Evolutionary conservation across 352 stramenopile genomes (phyloP).

Genomic region (Globisporangium perplexum): DNA sequence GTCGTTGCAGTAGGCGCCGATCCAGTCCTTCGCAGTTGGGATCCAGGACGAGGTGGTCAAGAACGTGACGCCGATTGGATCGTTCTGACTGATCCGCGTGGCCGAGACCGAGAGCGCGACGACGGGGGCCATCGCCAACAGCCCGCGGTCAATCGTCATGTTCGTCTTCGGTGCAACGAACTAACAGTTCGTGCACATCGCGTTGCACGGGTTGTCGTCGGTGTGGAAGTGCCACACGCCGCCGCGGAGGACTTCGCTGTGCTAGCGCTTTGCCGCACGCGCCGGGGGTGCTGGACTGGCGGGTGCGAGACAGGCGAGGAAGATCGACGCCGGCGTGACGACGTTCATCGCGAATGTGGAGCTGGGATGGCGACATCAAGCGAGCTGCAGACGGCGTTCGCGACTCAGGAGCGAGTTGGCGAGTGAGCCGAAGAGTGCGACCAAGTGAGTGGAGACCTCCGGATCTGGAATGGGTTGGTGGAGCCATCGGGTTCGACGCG

Average conservation of each 20-base stretch:
- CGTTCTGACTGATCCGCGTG: conserved; percentile 11
- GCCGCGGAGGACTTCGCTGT: conserved; percentile 5
- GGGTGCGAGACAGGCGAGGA: background rate
- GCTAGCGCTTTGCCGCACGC: background rate
- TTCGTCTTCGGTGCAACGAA: background rate
- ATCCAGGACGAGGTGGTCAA: conserved; percentile 7
- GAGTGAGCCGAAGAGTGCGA: background rate
- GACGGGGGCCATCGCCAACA: background rate
- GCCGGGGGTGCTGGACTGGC: too few species aligned
- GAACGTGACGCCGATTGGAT: conserved; percentile 10
- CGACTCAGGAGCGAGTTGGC: background rate
- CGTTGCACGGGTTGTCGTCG: conserved; percentile 2
- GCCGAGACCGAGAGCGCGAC: conserved; percentile 9
- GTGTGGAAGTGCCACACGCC: conserved; percentile 8
- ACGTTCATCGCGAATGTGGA: too few species aligned
- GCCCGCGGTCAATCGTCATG: conserved; percentile 18
- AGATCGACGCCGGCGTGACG: background rate
- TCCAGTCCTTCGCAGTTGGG: conserved; percentile 2
- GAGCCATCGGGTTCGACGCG: too few species aligned
- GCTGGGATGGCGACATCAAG: too few species aligned
- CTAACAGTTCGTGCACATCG: conserved; percentile 5
- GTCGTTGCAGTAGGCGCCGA: conserved; percentile 15
- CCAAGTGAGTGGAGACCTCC: too few species aligned
- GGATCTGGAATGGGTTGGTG: too few species aligned
- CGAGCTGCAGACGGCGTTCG: too few species aligned